Evolutionary conservation across 768 basidiomycete species (phyloP).

Genomic region (Mrakia frigida): DNA sequence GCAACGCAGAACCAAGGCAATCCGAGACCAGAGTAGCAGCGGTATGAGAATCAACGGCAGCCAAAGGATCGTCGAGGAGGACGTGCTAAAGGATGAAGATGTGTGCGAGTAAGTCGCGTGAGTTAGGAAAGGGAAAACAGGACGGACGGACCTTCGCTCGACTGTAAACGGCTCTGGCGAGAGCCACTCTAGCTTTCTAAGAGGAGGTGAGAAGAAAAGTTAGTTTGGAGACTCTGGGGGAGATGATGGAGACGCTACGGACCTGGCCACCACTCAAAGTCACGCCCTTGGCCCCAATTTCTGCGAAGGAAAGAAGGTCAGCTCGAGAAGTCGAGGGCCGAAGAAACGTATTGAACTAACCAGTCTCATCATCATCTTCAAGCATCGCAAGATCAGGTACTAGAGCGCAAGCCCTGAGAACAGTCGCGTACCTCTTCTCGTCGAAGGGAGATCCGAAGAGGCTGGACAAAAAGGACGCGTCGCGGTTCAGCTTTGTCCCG

Average conservation of each 20-base stretch:
- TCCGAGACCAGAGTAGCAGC: conserved; percentile 33
- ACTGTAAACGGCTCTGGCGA: conserved; percentile 79
- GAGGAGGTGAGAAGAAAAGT: neutral
- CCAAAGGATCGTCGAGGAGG: conserved; percentile 71
- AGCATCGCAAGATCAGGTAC: conserved; percentile 26
- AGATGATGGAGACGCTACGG: neutral
- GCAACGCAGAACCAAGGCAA: conserved; percentile 40
- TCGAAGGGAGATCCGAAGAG: conserved; percentile 30
- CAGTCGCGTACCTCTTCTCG: conserved; percentile 22
- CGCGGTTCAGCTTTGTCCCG: neutral
- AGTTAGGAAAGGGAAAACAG: conserved; percentile 63
- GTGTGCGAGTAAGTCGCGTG: neutral
- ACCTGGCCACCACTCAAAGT: conserved; percentile 47
- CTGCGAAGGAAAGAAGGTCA: too few species aligned
- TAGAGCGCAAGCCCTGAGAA: conserved; percentile 27
- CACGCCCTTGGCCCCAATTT: conserved; percentile 35
- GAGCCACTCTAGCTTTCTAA: conserved; percentile 58
- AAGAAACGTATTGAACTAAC: conserved; percentile 42
- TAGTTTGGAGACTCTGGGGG: neutral
- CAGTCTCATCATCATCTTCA: conserved; percentile 33
- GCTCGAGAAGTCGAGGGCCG: neutral
- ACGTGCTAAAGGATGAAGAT: conserved; percentile 45
- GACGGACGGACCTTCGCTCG: conserved; percentile 54
- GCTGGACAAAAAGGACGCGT: neutral
- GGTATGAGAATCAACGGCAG: conserved; percentile 53